Evolutionary conservation across 75 land plant genomes (phyloP), one percentile per base, ranked within the genome.

Genomic region (Selaginella tamariscina): DNA sequence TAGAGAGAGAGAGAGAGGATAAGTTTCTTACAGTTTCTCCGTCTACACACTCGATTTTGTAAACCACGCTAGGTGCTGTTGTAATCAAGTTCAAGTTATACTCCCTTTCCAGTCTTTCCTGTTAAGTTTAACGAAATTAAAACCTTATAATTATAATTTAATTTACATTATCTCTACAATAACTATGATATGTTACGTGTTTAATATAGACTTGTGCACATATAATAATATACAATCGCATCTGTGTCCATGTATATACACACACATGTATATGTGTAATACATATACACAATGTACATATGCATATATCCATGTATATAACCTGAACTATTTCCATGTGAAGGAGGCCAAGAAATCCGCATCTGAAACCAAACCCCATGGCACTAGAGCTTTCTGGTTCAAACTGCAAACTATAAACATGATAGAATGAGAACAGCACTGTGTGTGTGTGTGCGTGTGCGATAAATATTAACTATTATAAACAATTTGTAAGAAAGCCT

Each of bases 261-360:
- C n/a, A n/a, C n/a, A n/a, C n/a, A n/a, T n/a, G n/a, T n/a, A n/a
- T n/a, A n/a, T n/a, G n/a, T n/a, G n/a, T n/a, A n/a, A n/a, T n/a
- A n/a, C n/a, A n/a, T n/a, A n/a, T n/a, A n/a, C n/a, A n/a, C n/a
- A n/a, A 39, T 39, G 49, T 5, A 39, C 5, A 39, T 39, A 15
- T 15, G 49, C 49, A 5, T 5, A 39, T 39, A n/a, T n/a, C n/a
- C n/a, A 31, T 29, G 31, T 29, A 11, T 20, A 64, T 60, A 33
- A 87, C 95, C 91, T 89, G 95, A 33, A 94, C 91, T 68, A 94
- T 94, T 85, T 94, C 98, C 96, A 94, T 89, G 67, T 94, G 98
- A 21, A 94, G 83, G 55, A 94, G 87, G 66, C 96, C 96, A n/a
- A 94, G 76, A 70, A 90, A 94, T n/a, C 98, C 98, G 81, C 98